Evolutionary conservation across 2,329 filamentous ascomycete genomes (phyloP).

Genomic region (Colletotrichum magnum): DNA sequence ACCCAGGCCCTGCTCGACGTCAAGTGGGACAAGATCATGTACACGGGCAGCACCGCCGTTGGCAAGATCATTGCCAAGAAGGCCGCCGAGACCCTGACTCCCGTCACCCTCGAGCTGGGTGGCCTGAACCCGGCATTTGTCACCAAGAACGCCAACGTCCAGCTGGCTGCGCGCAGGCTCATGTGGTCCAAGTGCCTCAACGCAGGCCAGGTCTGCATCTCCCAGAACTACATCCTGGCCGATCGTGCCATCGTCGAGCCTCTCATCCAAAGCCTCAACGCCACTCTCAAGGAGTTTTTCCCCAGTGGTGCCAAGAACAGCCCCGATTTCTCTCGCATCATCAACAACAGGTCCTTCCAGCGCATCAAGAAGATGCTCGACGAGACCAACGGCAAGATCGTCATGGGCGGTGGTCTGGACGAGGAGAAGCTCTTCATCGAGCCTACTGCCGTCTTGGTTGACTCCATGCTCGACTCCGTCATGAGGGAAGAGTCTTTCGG

Average conservation of each 20-base stretch:
- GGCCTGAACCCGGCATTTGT: slow-evolving; percentile 94
- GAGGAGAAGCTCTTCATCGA: slow-evolving; percentile 87
- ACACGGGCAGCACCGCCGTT: slow-evolving; percentile 85
- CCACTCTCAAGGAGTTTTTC: slow-evolving; percentile 82
- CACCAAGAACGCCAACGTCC: slow-evolving; percentile 84
- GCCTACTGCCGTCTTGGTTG: slow-evolving; percentile 90
- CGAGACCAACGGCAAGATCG: slow-evolving; percentile 83
- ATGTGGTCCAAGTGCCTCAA: slow-evolving; percentile 92
- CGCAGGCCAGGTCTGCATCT: slow-evolving; percentile 92
- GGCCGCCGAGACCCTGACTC: slow-evolving; percentile 89
- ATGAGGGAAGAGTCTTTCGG: slow-evolving; percentile 95
- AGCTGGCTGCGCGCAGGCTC: slow-evolving; percentile 85
- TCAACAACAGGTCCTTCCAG: slow-evolving; percentile 84
- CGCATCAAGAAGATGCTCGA: slow-evolving; percentile 95
- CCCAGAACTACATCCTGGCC: slow-evolving; percentile 91
- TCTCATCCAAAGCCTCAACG: slow-evolving; percentile 82
- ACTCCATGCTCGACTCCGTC: slow-evolving; percentile 77
- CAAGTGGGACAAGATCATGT: slow-evolving; percentile 99
- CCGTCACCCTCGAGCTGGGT: slow-evolving; percentile 90
- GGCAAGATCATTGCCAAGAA: slow-evolving; percentile 92
- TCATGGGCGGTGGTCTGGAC: slow-evolving; percentile 89
- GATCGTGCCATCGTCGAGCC: slow-evolving; percentile 79
- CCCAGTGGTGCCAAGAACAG: slow-evolving; percentile 85
- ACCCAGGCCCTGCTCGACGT: slow-evolving; percentile 85
- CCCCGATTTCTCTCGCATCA: slow-evolving; percentile 82